Base-by-base conservation (phyloP, 768 basidiomycete genomes). In the Mycena filopes region DNA sequence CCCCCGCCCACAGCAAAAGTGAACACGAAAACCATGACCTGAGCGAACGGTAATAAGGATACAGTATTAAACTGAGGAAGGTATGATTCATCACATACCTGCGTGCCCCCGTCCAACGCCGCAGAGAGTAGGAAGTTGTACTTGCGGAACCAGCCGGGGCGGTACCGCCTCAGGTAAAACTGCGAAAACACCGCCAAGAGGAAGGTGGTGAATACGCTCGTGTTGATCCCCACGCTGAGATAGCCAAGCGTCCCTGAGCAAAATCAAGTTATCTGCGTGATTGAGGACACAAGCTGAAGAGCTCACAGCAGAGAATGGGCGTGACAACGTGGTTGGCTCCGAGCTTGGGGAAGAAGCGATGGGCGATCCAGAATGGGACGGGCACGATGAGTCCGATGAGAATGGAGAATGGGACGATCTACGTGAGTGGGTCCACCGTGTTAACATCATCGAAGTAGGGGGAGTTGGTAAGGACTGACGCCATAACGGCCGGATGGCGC, bases 1-100 rank as follows among this genome's bases (percentile, higher is more conserved):
- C 81, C 82, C 1, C 82, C 82, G 28, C 80, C 82, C 84, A 88
- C 84, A 0, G 84, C 68, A 76, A 85, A 72, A 1, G 86, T 84
- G 16, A 82, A 75, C 16, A 86, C 76, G 72, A 85, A 85, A 28
- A 84, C 79, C 86, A 87, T 87, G 18, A 87, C 84, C 74, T 86
- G 65, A 83, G 12, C 76, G 60, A 83, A 68, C 63, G 83, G 78
- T 11, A 77, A 75, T 70, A 80, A 77, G n/a, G 80, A 81, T 60
- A 78, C 84, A n/a, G n/a, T n/a, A n/a, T n/a, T n/a, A n/a, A n/a
- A 83, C 69, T 75, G 78, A 78, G 80, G 28, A 2, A 28, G 9
- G 21, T 33, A 26, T 25, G 3, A 18, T 25, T 1, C 12, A 49
- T 3, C 55, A 63, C 77, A 10, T 71, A 83, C 81, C 55, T 86